A percentile compares a stretch with the other conserved stretches of the same genome.
Conservation (phyloP, 1,139 yeast species). For the Hansenula sp. region DNA sequence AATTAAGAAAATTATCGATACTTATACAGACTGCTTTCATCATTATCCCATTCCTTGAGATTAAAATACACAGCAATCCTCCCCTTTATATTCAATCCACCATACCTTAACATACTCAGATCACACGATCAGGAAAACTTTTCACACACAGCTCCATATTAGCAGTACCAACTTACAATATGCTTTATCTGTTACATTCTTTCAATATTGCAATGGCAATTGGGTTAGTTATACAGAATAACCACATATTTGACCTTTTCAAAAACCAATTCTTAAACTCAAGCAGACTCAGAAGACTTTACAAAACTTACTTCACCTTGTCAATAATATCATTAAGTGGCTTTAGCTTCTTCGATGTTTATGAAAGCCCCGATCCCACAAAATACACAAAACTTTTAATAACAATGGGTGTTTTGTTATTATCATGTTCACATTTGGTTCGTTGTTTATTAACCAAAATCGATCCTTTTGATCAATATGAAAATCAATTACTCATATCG, state of each 20-base stretch:
- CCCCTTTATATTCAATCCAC: no score
- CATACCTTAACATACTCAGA: no score
- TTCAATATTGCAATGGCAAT: background rate
- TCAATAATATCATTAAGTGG: background rate
- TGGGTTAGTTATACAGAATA: constrained; percentile 1
- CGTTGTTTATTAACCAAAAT: background rate
- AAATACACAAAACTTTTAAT: background rate
- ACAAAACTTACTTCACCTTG: constrained; percentile 3
- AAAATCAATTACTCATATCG: background rate
- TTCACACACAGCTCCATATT: no score
- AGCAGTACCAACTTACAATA: background rate
- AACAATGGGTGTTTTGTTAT: background rate
- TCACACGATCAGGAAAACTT: no score
- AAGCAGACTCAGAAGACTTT: constrained; percentile 1
- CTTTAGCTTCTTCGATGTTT: background rate
- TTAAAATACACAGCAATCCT: no score
- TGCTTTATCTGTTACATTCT: background rate
- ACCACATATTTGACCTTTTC: constrained; percentile 5
- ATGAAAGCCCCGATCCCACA: background rate
- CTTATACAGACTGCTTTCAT: no score
- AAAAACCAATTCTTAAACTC: constrained; percentile 8
- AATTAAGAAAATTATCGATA: no score
- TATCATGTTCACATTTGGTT: background rate
- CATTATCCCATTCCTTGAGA: no score
- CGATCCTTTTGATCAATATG: constrained; percentile 1